phyloP scores from a whole-genome alignment of 495 filamentous ascomycete species.

The Aspergillus taichungensis region DNA sequence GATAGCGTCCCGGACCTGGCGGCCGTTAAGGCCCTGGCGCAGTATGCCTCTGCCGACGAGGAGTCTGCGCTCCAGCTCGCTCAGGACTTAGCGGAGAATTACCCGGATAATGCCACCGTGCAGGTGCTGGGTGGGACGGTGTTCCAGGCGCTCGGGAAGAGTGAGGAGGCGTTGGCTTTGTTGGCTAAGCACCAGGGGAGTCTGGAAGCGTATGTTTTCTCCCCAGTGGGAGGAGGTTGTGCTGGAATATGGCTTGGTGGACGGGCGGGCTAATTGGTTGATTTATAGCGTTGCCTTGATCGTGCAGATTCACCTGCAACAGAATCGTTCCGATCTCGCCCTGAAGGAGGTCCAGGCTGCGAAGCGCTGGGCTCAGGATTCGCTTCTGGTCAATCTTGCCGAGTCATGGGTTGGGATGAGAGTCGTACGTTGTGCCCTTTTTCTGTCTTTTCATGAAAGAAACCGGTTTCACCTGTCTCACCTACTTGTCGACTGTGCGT shows the following conservation, averaged over 20 bases:
- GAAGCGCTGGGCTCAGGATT: constrained; percentile 92
- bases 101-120: constrained; percentile 68
- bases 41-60: constrained; percentile 49
- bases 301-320: constrained; percentile 83
- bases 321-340: constrained; percentile 85
- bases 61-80: constrained; percentile 52
- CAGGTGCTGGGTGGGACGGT: constrained; percentile 74
- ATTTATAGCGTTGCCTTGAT: constrained; percentile 54
- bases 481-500: too few species aligned
- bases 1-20: constrained; percentile 60
- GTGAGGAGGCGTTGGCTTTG: constrained; percentile 73
- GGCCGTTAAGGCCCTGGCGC: constrained; percentile 70
- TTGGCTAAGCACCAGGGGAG: constrained; percentile 74
- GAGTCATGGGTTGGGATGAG: constrained; percentile 92
- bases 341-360: constrained; percentile 83
- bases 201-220: constrained; percentile 62
- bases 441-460: neutral
- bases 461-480: too few species aligned
- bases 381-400: constrained; percentile 83
- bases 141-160: constrained; percentile 63
- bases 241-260: neutral
- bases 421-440: constrained; percentile 48
- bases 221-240: neutral
- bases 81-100: constrained; percentile 54
- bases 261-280: constrained; percentile 3